Evolutionary conservation across 768 basidiomycete genomes (phyloP).

Genomic region (Xanthoconium purpureum): DNA sequence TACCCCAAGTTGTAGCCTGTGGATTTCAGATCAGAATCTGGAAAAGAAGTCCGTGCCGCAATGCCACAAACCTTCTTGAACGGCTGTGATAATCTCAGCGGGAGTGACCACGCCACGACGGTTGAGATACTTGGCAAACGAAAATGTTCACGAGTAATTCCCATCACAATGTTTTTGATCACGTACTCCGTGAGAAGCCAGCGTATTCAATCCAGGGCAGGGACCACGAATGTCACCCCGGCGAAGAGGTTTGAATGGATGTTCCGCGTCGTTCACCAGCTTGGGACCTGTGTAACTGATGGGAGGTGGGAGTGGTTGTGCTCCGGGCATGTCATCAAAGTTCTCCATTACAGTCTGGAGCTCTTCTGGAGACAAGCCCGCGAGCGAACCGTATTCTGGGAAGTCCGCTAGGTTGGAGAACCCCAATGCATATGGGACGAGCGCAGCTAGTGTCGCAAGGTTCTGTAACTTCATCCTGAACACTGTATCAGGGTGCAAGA

Average conservation of each 20-base stretch:
- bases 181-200: slow-evolving; percentile 24
- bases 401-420: slow-evolving; percentile 12
- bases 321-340: slow-evolving; percentile 13
- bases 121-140: slow-evolving; percentile 14
- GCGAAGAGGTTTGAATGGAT: slow-evolving; percentile 9
- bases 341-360: slow-evolving; percentile 4
- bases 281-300: slow-evolving; percentile 20
- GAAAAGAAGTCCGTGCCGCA: not conserved
- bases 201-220: slow-evolving; percentile 24
- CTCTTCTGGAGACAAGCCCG: slow-evolving; percentile 11
- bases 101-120: slow-evolving; percentile 17
- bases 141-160: not conserved
- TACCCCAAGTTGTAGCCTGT: slow-evolving; percentile 26
- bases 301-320: slow-evolving; percentile 17
- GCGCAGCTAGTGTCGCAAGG: not conserved
- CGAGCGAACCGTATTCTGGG: slow-evolving; percentile 16
- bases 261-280: slow-evolving; percentile 15
- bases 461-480: not conserved
- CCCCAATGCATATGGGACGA: slow-evolving; percentile 4
- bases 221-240: slow-evolving; percentile 24
- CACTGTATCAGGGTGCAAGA: not conserved
- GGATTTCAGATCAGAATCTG: too few relatives aligned
- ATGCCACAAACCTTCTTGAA: slow-evolving; percentile 14
- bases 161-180: not conserved
- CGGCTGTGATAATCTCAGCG: slow-evolving; percentile 4